A percentile compares a stretch with the other conserved stretches of the same genome.
phyloP scores from a whole-genome alignment of 1,139 yeast species.

The Debaryomycetaceae sp. region DNA sequence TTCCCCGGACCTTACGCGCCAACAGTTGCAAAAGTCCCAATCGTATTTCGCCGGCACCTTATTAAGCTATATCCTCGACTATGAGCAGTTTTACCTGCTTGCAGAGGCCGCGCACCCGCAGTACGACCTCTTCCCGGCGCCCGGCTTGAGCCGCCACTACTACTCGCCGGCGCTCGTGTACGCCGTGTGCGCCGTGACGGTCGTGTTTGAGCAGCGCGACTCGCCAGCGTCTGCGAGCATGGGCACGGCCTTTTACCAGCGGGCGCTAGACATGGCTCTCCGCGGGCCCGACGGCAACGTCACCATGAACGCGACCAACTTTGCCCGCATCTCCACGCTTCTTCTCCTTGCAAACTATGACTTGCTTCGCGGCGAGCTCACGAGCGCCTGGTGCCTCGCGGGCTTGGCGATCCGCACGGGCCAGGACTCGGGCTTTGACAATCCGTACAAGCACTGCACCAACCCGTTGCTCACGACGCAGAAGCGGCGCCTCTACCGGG shows the following conservation, averaged over 20 bases:
- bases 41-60: neutral
- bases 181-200: neutral
- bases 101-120: neutral
- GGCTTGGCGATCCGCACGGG: slow-evolving; percentile 2
- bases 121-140: neutral
- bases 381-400: slow-evolving; percentile 1
- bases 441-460: slow-evolving; percentile 1
- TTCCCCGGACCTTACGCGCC: neutral
- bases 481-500: slow-evolving; percentile 1
- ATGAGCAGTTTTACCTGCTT: neutral
- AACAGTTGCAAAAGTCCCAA: neutral
- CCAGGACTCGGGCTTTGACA: slow-evolving; percentile 1
- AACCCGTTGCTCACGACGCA: neutral
- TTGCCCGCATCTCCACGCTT: slow-evolving; percentile 1
- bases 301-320: neutral
- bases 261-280: neutral
- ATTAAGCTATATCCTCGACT: neutral
- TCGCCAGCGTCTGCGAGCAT: neutral
- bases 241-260: neutral
- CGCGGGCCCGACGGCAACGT: neutral
- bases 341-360: slow-evolving; percentile 1
- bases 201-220: neutral
- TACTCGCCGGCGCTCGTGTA: neutral
- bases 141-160: neutral
- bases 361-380: slow-evolving; percentile 1